Evolutionary conservation across 805 yeast genomes (phyloP), one percentile per base, ranked within the genome.

Genomic region (Lachancea sp.): DNA sequence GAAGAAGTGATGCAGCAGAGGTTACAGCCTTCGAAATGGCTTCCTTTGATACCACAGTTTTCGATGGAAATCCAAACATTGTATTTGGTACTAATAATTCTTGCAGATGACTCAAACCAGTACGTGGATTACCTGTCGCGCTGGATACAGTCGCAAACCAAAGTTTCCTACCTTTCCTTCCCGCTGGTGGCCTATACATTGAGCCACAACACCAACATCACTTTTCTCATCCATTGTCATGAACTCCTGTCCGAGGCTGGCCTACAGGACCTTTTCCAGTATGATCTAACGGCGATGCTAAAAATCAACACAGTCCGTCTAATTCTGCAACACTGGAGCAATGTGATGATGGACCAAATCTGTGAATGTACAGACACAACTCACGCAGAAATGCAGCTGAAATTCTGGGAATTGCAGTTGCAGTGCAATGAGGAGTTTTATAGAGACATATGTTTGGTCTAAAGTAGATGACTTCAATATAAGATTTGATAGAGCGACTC

Each of bases 391-490:
- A 49, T 57, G 30, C 60, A 59, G 36, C 40, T 59, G 36, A 50
- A 52, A 35, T 58, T 53, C 42, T 59, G 62, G 62, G 57, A 58
- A 41, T 36, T 49, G 39, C 60, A 57, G 37, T 42, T 53, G 41
- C 49, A 53, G 31, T 49, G 50, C 39, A 54, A 54, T 36, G 53
- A 55, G 41, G 53, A 51, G 38, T 49, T 54, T 44, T 52, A 55
- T 46, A 46, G 47, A 38, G 60, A 55, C 40, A 49, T 56, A 20
- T 53, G 54, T 45, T 35, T 51, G 15, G 46, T 22, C 17, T 41
- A 20, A 33, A 17, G 12, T 36, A 30, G 34, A 38, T 32, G 44
- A 38, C 25, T 33, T 42, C 25, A 6, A n/a, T n/a, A n/a, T 37
- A 38, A 22, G 31, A 35, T 26, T 37, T 41, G 30, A 17, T 39